Conservation (phyloP, 805 yeast genomes). For the Cyberlindnera maclurae region DNA sequence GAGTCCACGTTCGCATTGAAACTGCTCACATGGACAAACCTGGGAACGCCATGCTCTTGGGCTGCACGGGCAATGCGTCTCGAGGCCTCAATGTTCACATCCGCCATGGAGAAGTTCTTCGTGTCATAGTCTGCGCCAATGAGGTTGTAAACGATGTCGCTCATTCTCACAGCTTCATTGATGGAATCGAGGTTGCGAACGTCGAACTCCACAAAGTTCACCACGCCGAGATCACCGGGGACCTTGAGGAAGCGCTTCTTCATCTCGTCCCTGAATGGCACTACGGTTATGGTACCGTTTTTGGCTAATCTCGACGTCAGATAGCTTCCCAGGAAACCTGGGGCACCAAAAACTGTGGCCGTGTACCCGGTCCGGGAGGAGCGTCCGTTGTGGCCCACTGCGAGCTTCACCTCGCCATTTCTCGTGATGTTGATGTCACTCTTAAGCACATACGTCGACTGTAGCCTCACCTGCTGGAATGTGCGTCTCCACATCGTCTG, state of each 20-base stretch:
- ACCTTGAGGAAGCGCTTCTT: conserved; percentile 73
- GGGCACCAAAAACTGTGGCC: conserved; percentile 81
- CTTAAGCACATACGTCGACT: conserved; percentile 24
- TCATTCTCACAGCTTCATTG: conserved; percentile 68
- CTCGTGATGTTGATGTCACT: conserved; percentile 67
- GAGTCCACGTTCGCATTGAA: conserved; percentile 68
- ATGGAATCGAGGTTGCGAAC: conserved; percentile 69
- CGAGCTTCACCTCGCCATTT: conserved; percentile 63
- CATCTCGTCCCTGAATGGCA: conserved; percentile 78
- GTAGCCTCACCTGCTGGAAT: conserved; percentile 12
- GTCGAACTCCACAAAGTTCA: conserved; percentile 77
- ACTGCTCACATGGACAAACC: conserved; percentile 73
- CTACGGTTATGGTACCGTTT: conserved; percentile 72
- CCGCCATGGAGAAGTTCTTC: conserved; percentile 77
- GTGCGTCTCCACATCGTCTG: conserved; percentile 2
- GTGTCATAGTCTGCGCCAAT: conserved; percentile 72
- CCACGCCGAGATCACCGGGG: conserved; percentile 83
- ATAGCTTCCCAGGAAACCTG: conserved; percentile 73
- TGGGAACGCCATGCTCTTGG: conserved; percentile 61
- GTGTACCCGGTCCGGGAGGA: conserved; percentile 84
- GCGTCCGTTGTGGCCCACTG: conserved; percentile 75
- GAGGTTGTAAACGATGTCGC: conserved; percentile 77
- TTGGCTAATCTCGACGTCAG: conserved; percentile 66
- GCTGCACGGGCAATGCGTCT: conserved; percentile 70
- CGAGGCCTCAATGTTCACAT: conserved; percentile 73